phyloP scores from a whole-genome alignment of 257 asterid species.

The Ilex asprella region DNA sequence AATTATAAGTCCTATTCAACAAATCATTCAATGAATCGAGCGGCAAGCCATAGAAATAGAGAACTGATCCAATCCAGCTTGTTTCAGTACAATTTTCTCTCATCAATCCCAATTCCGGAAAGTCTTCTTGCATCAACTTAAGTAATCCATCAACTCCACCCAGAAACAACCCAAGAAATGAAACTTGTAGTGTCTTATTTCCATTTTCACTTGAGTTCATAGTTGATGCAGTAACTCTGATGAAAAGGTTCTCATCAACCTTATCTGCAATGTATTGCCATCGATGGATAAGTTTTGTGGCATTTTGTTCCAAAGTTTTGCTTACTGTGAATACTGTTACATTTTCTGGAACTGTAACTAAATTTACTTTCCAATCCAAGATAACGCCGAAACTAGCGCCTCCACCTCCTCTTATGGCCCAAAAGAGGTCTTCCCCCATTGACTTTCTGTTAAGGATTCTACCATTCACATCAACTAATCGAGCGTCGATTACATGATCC shows the following conservation, averaged over 20 bases:
- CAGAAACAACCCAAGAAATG: constrained; percentile 18
- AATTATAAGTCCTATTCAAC: constrained; percentile 16
- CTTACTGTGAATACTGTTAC: constrained; percentile 26
- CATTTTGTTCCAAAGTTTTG: too few relatives aligned
- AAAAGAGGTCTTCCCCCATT: too few relatives aligned
- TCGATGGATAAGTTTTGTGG: too few relatives aligned
- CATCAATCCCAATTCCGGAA: constrained; percentile 30
- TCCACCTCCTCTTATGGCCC: too few relatives aligned
- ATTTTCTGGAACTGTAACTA: constrained; percentile 30
- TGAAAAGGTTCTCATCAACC: neutral
- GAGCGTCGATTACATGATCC: constrained; percentile 29
- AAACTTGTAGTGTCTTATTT: constrained; percentile 8
- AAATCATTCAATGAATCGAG: constrained; percentile 10
- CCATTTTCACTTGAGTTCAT: constrained; percentile 14
- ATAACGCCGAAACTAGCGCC: constrained; percentile 14
- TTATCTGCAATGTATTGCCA: too few relatives aligned
- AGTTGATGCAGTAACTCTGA: constrained; percentile 1
- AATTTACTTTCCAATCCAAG: constrained; percentile 20
- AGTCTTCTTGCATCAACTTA: constrained; percentile 5
- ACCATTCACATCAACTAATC: constrained; percentile 12
- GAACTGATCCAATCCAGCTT: constrained; percentile 25
- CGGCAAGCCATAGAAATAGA: constrained; percentile 9
- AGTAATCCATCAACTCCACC: constrained; percentile 26
- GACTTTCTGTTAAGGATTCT: too few relatives aligned
- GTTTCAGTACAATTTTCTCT: constrained; percentile 25